Conservation (phyloP, 352 stramenopile genomes). For the Phytophthora multivora region DNA sequence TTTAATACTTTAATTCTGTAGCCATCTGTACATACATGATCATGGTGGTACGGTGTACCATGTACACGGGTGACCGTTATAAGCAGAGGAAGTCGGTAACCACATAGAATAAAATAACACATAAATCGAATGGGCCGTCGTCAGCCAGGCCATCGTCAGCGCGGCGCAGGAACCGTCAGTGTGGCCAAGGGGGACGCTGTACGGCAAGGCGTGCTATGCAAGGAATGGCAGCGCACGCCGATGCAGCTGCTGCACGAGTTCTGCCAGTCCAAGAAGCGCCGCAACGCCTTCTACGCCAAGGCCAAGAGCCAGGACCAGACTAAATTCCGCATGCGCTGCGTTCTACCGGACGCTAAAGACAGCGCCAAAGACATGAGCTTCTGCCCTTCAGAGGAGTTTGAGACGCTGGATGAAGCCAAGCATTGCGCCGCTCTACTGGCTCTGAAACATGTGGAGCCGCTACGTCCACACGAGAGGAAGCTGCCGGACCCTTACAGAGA, state of each 20-base stretch:
- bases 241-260: slow-evolving; percentile 94
- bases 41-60: too few species aligned
- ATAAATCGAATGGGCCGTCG: slow-evolving; percentile 18
- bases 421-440: slow-evolving; percentile 94
- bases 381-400: slow-evolving; percentile 84
- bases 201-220: slow-evolving; percentile 88
- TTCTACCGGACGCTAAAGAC: slow-evolving; percentile 95
- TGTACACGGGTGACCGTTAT: too few species aligned
- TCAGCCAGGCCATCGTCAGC: slow-evolving; percentile 78
- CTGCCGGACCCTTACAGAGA: slow-evolving; percentile 96
- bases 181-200: slow-evolving; percentile 79
- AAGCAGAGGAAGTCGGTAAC: too few species aligned
- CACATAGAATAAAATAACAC: background rate
- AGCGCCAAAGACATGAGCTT: slow-evolving; percentile 94
- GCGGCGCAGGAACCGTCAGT: slow-evolving; percentile 88
- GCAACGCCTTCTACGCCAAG: slow-evolving; percentile 69
- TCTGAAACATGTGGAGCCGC: slow-evolving; percentile 93
- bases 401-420: slow-evolving; percentile 89
- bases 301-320: slow-evolving; percentile 42
- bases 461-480: slow-evolving; percentile 94
- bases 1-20: too few species aligned
- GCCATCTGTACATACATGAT: too few species aligned
- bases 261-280: slow-evolving; percentile 92
- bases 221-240: slow-evolving; percentile 94
- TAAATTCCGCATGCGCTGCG: slow-evolving; percentile 60